Conservation (phyloP, 306 rosid species). For the Casuarina cunninghamiana region DNA sequence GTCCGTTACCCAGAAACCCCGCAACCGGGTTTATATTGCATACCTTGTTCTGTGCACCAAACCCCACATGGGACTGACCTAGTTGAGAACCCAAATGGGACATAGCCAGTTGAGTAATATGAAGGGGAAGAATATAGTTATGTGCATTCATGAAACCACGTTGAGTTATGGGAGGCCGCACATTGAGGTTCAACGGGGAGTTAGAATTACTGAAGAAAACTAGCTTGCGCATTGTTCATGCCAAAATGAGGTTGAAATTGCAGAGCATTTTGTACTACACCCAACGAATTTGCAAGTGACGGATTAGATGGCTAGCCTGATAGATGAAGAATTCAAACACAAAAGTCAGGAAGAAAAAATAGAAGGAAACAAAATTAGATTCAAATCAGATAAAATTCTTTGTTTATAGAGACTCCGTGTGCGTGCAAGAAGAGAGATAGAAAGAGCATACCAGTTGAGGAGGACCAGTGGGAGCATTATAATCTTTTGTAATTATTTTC, state of each 20-base stretch:
- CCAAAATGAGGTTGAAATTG: slow-evolving; percentile 48
- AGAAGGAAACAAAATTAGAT: too few relatives aligned
- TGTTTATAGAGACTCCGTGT: not conserved
- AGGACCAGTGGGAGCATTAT: slow-evolving; percentile 5
- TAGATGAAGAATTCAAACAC: not conserved
- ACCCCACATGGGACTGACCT: slow-evolving; percentile 41
- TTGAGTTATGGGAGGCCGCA: slow-evolving; percentile 35
- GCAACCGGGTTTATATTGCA: slow-evolving; percentile 41
- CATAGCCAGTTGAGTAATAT: slow-evolving; percentile 43
- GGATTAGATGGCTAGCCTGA: slow-evolving; percentile 22
- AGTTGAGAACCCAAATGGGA: slow-evolving; percentile 46
- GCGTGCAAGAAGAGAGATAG: not conserved
- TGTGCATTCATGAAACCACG: slow-evolving; percentile 42
- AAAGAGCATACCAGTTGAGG: slow-evolving; percentile 38
- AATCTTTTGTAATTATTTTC: too few relatives aligned
- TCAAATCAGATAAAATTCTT: not conserved
- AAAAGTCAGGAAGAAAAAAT: not conserved
- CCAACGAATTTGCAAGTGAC: slow-evolving; percentile 6
- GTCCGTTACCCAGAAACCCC: slow-evolving; percentile 46
- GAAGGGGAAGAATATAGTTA: slow-evolving; percentile 39
- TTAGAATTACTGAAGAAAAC: slow-evolving; percentile 27
- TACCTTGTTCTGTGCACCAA: slow-evolving; percentile 41
- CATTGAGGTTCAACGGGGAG: slow-evolving; percentile 27
- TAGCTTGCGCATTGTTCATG: slow-evolving; percentile 35
- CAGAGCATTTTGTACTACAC: slow-evolving; percentile 24